A percentile compares a stretch with the other conserved stretches of the same genome.
These are phyloP conservation scores for Yamadazyma sp. DNA, from an alignment of 1,139 yeast species.

Conservation along the genomic window DNA sequence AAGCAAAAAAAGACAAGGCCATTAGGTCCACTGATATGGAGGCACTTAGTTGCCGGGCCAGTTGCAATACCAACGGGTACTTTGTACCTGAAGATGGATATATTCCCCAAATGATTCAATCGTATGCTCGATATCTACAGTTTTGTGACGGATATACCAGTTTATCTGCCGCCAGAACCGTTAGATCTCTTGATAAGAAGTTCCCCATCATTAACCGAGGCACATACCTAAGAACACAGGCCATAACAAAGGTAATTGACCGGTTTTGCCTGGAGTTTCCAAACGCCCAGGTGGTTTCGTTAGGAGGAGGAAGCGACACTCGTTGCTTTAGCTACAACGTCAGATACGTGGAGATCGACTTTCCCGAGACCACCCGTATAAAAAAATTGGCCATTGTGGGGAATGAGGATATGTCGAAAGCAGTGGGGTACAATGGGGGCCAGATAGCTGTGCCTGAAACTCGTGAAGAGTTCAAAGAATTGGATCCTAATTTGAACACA, in stretches of 20 bases:
- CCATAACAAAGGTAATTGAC: slow-evolving; percentile 57
- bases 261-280: slow-evolving; percentile 42
- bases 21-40: slow-evolving; percentile 79
- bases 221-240: slow-evolving; percentile 70
- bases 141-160: slow-evolving; percentile 41
- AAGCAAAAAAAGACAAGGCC: slow-evolving; percentile 44
- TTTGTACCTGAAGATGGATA: slow-evolving; percentile 50
- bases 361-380: slow-evolving; percentile 56
- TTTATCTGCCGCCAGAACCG: slow-evolving; percentile 40
- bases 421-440: slow-evolving; percentile 9
- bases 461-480: slow-evolving; percentile 23
- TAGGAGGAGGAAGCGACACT: slow-evolving; percentile 98
- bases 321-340: slow-evolving; percentile 53
- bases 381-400: slow-evolving; percentile 57
- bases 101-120: slow-evolving; percentile 42
- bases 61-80: slow-evolving; percentile 57
- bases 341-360: slow-evolving; percentile 74
- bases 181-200: slow-evolving; percentile 47
- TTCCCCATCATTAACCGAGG: slow-evolving; percentile 83
- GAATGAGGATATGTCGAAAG: slow-evolving; percentile 24
- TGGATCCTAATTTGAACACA: slow-evolving; percentile 40
- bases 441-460: slow-evolving; percentile 10
- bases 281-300: slow-evolving; percentile 49
- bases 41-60: slow-evolving; percentile 73
- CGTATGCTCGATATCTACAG: slow-evolving; percentile 38